These are phyloP conservation scores for Fusarium vanettenii DNA, from an alignment of 2,329 filamentous ascomycete genomes.

Conservation along the genomic window DNA sequence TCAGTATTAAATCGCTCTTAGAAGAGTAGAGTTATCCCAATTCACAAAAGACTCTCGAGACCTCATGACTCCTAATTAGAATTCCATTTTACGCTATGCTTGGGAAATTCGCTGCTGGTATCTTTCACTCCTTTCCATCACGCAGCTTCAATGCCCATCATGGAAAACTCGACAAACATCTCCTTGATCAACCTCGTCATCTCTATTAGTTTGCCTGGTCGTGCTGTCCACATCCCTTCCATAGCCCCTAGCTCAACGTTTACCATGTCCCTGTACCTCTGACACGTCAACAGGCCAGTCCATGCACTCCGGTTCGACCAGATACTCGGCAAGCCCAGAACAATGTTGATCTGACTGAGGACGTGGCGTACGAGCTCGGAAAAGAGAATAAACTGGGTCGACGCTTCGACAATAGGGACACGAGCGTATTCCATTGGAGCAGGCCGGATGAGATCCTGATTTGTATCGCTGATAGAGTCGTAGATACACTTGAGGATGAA, in stretches of 20 bases:
- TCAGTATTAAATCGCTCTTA: conserved; percentile 10
- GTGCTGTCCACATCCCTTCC: conserved; percentile 36
- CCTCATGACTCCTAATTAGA: neutral
- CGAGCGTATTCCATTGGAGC: conserved; percentile 41
- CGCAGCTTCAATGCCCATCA: conserved; percentile 32
- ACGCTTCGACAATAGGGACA: conserved; percentile 39
- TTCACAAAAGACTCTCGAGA: neutral
- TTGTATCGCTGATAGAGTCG: conserved; percentile 22
- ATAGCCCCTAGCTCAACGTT: conserved; percentile 42
- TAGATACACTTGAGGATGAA: conserved; percentile 34
- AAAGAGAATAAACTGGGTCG: conserved; percentile 45
- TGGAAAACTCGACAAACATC: conserved; percentile 35
- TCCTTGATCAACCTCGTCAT: conserved; percentile 31
- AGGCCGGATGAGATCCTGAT: conserved; percentile 23
- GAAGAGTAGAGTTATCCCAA: conserved; percentile 34
- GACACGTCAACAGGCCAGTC: conserved; percentile 38
- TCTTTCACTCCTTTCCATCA: neutral
- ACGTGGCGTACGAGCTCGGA: conserved; percentile 42
- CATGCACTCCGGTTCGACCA: conserved; percentile 40
- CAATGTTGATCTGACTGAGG: conserved; percentile 40
- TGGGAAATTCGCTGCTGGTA: neutral
- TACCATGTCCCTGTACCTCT: conserved; percentile 37
- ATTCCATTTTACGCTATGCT: neutral
- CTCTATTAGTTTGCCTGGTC: conserved; percentile 36
- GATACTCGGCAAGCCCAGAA: conserved; percentile 41